These are phyloP conservation scores for Pelargonium myrrhifolium DNA, from an alignment of 441 rosid species.

Conservation along the genomic window DNA sequence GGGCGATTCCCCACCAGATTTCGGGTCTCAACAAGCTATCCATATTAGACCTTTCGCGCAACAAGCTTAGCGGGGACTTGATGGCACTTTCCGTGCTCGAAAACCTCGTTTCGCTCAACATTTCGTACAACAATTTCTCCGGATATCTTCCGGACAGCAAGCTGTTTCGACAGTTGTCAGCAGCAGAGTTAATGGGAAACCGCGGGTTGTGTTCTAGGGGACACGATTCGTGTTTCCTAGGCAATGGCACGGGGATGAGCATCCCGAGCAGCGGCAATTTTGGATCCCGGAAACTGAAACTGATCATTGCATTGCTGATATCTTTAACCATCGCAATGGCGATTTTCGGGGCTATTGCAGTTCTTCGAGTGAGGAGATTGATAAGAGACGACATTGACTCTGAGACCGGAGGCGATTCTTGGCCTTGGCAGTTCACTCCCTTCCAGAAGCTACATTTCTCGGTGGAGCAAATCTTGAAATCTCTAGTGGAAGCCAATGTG, in stretches of 20 bases:
- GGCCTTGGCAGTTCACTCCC: slow-evolving; percentile 94
- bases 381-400: slow-evolving; percentile 54
- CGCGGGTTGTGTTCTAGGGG: slow-evolving; percentile 59
- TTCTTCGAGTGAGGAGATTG: slow-evolving; percentile 45
- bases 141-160: slow-evolving; percentile 88
- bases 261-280: neutral
- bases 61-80: slow-evolving; percentile 67
- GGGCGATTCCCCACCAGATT: slow-evolving; percentile 60
- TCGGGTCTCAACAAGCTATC: slow-evolving; percentile 83
- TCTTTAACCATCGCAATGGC: slow-evolving; percentile 57
- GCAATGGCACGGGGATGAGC: slow-evolving; percentile 22
- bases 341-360: slow-evolving; percentile 64
- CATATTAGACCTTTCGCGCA: slow-evolving; percentile 71
- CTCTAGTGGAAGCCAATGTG: slow-evolving; percentile 71
- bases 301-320: slow-evolving; percentile 62
- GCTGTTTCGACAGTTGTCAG: slow-evolving; percentile 60
- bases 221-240: slow-evolving; percentile 56
- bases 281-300: slow-evolving; percentile 49
- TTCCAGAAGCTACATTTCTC: slow-evolving; percentile 92
- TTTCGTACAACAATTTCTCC: slow-evolving; percentile 75
- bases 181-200: slow-evolving; percentile 56
- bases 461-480: slow-evolving; percentile 67
- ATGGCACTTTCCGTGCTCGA: slow-evolving; percentile 49
- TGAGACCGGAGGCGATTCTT: slow-evolving; percentile 59
- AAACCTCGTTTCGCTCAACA: slow-evolving; percentile 75